These are phyloP conservation scores for Pelargonium fulgidum DNA, from an alignment of 441 rosid species.

Conservation along the genomic window DNA sequence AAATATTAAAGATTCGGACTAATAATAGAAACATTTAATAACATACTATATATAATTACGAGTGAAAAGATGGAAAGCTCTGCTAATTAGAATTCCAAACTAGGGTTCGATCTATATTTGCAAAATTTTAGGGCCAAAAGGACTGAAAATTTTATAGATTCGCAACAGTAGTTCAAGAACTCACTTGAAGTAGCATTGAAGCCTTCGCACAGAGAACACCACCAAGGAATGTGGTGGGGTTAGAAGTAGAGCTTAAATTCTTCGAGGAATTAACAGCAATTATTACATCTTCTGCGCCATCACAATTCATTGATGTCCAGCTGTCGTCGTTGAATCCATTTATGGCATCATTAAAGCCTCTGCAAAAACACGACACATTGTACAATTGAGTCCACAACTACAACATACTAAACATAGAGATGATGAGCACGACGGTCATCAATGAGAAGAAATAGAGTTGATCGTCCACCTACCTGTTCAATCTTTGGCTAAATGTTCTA, in stretches of 20 bases:
- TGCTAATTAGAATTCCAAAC: too few relatives aligned
- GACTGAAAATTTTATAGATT: background rate
- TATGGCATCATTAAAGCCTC: conserved; percentile 91
- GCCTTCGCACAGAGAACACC: conserved; percentile 97
- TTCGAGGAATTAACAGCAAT: conserved; percentile 74
- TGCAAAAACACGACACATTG: conserved; percentile 24
- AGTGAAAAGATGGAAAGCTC: too few relatives aligned
- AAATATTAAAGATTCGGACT: too few relatives aligned
- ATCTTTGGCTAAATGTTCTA: conserved; percentile 85
- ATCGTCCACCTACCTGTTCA: conserved; percentile 58
- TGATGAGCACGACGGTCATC: background rate
- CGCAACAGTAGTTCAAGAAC: conserved; percentile 14
- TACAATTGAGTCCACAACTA: background rate
- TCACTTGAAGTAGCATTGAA: conserved; percentile 92
- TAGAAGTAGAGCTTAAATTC: conserved; percentile 39
- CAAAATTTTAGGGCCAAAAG: too few relatives aligned
- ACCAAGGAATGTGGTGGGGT: conserved; percentile 62
- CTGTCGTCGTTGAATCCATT: conserved; percentile 93
- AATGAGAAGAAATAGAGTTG: background rate
- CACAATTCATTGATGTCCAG: conserved; percentile 74
- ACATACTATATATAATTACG: too few relatives aligned
- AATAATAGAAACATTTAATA: too few relatives aligned
- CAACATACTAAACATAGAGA: background rate
- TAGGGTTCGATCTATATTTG: too few relatives aligned
- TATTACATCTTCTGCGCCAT: conserved; percentile 84